Evolutionary conservation across 441 rosid genomes (phyloP).

Genomic region (Pelargonium citronellum): DNA sequence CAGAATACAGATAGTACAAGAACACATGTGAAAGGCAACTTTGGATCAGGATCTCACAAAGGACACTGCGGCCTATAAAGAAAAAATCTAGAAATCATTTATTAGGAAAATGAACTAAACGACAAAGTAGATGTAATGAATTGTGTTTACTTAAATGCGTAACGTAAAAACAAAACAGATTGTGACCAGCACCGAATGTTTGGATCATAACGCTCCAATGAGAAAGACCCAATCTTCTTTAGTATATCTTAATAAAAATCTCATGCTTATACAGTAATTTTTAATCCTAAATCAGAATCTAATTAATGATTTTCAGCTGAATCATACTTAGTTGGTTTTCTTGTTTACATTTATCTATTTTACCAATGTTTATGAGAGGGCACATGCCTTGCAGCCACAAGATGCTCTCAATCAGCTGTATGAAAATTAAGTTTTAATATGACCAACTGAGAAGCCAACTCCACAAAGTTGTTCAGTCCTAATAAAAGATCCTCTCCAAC

Average conservation of each 20-base stretch:
- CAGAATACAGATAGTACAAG: neutral
- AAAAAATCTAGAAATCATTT: neutral
- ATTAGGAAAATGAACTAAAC: no score
- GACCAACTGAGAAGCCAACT: neutral
- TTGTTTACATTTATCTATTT: neutral
- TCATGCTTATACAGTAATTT: neutral
- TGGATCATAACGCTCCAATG: neutral
- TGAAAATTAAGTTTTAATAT: neutral
- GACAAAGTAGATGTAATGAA: no score
- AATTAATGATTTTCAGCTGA: neutral
- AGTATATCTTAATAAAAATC: slow-evolving; percentile 2
- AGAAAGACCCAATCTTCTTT: neutral
- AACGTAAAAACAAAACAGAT: neutral
- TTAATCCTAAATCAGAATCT: neutral
- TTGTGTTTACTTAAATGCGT: no score
- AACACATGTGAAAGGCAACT: neutral
- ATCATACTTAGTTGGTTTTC: neutral
- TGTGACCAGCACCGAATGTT: no score
- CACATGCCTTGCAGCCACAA: neutral
- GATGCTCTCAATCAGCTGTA: neutral
- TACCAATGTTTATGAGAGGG: neutral
- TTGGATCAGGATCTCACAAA: neutral
- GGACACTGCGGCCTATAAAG: neutral
- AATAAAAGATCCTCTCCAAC: neutral
- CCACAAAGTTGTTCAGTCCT: neutral